Conservation (phyloP, 2,329 filamentous ascomycete genomes). For the Hawksworthiomyces lignivorus region DNA sequence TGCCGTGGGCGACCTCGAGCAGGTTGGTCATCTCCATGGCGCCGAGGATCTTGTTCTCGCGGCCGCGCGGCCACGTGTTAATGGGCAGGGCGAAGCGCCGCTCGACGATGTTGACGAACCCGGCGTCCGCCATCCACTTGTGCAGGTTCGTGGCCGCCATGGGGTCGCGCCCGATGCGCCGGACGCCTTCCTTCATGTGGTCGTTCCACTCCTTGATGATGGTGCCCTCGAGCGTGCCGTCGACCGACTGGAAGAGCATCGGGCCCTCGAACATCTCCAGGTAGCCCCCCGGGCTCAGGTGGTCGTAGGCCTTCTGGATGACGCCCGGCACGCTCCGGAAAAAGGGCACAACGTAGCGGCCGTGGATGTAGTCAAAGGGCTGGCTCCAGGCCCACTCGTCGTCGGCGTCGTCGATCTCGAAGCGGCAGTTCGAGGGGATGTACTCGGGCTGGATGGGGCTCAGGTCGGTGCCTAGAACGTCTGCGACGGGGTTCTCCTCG, state of each 20-base stretch:
- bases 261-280: slow-evolving; percentile 28
- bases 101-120: slow-evolving; percentile 25
- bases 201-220: slow-evolving; percentile 20
- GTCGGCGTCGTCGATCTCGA: slow-evolving; percentile 48
- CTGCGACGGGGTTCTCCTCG: slow-evolving; percentile 22
- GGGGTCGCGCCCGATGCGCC: slow-evolving; percentile 11
- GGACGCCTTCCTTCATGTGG: slow-evolving; percentile 16
- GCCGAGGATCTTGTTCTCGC: slow-evolving; percentile 28
- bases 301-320: slow-evolving; percentile 36
- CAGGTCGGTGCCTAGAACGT: slow-evolving; percentile 39
- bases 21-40: slow-evolving; percentile 27
- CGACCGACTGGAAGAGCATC: slow-evolving; percentile 16
- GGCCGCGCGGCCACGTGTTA: slow-evolving; percentile 29
- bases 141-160: slow-evolving; percentile 5
- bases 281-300: slow-evolving; percentile 32
- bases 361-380: slow-evolving; percentile 49
- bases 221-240: slow-evolving; percentile 24
- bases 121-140: slow-evolving; percentile 20
- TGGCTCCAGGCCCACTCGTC: slow-evolving; percentile 41
- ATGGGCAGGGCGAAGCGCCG: slow-evolving; percentile 24
- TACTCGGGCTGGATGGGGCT: slow-evolving; percentile 39
- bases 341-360: slow-evolving; percentile 41
- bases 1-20: slow-evolving; percentile 24
- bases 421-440: slow-evolving; percentile 46
- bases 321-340: slow-evolving; percentile 42